Percentiles rank a stretch among this genome's conserved stretches.
phyloP scores from a whole-genome alignment of 73 alveolate genomes.

The Effrenium voratum region DNA sequence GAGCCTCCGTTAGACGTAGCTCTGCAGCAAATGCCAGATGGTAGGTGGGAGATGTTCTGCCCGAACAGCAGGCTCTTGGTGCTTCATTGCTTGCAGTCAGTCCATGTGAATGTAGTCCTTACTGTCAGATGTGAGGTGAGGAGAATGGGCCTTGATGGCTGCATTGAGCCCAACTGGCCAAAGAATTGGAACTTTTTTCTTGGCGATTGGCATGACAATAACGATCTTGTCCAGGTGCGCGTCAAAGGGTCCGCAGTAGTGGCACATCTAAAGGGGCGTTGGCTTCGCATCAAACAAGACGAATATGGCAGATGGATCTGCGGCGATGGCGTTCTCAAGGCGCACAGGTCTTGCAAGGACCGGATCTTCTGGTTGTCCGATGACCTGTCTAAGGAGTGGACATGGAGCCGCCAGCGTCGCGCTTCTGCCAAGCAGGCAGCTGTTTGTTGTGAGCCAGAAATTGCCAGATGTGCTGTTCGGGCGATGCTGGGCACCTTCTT shows the following conservation, averaged over 20 bases:
- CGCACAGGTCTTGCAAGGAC: neutral
- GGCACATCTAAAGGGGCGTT: neutral
- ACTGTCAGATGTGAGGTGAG: neutral
- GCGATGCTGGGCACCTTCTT: neutral
- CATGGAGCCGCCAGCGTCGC: neutral
- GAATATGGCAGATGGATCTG: conserved; percentile 3
- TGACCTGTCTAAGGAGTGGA: neutral
- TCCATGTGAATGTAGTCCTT: conserved; percentile 12
- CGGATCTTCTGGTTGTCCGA: neutral
- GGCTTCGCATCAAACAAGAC: neutral
- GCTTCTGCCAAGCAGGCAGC: neutral
- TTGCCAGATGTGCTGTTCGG: neutral
- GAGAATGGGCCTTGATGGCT: too few relatives aligned
- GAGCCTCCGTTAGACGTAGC: neutral
- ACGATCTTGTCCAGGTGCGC: neutral
- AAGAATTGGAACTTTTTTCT: neutral
- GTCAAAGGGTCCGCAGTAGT: neutral
- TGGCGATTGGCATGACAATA: conserved; percentile 2
- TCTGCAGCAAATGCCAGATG: neutral
- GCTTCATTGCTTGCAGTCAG: conserved; percentile 37
- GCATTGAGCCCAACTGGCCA: conserved; percentile 23
- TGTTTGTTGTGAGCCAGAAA: neutral
- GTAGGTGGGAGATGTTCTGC: neutral
- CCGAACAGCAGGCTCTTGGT: conserved; percentile 1
- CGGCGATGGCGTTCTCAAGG: neutral